phyloP scores from a whole-genome alignment of 805 yeast genomes.

The Metschnikowia noctiluminum region DNA sequence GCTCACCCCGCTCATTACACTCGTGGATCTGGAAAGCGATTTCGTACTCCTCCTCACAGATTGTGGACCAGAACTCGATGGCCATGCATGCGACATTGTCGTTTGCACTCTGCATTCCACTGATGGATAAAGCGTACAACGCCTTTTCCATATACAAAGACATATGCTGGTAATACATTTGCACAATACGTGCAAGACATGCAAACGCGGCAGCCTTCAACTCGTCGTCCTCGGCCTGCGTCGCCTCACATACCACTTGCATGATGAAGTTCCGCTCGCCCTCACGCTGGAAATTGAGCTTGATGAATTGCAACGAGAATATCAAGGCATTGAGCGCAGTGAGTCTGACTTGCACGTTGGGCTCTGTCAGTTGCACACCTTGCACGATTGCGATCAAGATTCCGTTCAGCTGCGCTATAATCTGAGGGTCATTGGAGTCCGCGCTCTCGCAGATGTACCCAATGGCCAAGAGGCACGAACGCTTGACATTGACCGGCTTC shows the following conservation, averaged over 20 bases:
- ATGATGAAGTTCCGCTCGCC: constrained; percentile 95
- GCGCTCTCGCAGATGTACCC: constrained; percentile 96
- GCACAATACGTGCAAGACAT: constrained; percentile 89
- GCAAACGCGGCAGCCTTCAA: constrained; percentile 95
- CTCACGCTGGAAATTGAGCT: constrained; percentile 83
- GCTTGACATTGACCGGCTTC: constrained; percentile 74
- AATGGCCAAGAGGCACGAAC: constrained; percentile 82
- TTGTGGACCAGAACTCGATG: constrained; percentile 98
- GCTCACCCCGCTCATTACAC: constrained; percentile 35
- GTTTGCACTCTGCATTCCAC: constrained; percentile 83
- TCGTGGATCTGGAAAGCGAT: constrained; percentile 67
- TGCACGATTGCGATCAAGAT: constrained; percentile 93
- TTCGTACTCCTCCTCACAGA: constrained; percentile 95
- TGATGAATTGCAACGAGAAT: constrained; percentile 85
- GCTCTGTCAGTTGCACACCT: constrained; percentile 86
- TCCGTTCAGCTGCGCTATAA: constrained; percentile 83
- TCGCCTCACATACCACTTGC: constrained; percentile 99
- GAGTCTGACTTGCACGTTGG: constrained; percentile 68
- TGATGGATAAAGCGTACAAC: constrained; percentile 79
- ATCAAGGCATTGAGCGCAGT: constrained; percentile 92
- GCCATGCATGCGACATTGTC: constrained; percentile 96
- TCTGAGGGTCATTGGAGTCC: constrained; percentile 74
- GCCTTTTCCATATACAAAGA: constrained; percentile 97
- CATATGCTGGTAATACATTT: constrained; percentile 85
- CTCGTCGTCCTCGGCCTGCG: constrained; percentile 81